Conservation (phyloP, 257 asterid species). For the Thymus quinquecostatus region DNA sequence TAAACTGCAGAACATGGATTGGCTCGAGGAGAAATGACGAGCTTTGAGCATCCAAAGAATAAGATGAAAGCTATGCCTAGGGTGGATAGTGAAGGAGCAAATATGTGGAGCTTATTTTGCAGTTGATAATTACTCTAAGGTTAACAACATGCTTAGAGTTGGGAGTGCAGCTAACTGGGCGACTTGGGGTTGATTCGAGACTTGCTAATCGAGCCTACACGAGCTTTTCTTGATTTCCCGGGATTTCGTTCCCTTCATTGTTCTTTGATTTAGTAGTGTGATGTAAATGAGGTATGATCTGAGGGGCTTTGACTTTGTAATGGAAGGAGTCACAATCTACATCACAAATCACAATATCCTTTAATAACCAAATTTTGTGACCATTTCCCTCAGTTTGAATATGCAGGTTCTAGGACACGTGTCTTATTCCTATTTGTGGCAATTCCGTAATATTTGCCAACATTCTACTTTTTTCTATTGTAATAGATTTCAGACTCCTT, state of each 20-base stretch:
- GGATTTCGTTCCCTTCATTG: background rate
- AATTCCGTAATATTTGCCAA: too few relatives aligned
- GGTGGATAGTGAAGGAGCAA: constrained; percentile 86
- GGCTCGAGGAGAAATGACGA: constrained; percentile 53
- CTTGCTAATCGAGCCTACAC: background rate
- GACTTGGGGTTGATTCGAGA: constrained; percentile 45
- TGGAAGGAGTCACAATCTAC: background rate
- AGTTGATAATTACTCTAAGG: constrained; percentile 73
- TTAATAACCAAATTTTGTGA: too few relatives aligned
- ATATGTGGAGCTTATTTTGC: constrained; percentile 90
- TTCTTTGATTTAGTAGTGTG: background rate
- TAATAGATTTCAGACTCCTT: too few relatives aligned
- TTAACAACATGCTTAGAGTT: constrained; percentile 82
- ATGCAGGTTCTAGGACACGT: too few relatives aligned
- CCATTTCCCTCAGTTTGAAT: too few relatives aligned
- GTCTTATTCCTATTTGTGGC: too few relatives aligned
- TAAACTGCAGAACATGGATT: too few relatives aligned
- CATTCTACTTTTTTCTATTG: too few relatives aligned
- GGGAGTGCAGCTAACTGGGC: constrained; percentile 97
- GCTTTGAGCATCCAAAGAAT: constrained; percentile 90
- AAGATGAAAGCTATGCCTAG: constrained; percentile 97
- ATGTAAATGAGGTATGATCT: constrained; percentile 21
- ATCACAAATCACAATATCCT: too few relatives aligned
- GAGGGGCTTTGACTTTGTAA: constrained; percentile 19
- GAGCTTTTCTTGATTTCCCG: too few relatives aligned